Base-by-base conservation (phyloP, 176 grass and related monocot species). In the Olyra latifolia region DNA sequence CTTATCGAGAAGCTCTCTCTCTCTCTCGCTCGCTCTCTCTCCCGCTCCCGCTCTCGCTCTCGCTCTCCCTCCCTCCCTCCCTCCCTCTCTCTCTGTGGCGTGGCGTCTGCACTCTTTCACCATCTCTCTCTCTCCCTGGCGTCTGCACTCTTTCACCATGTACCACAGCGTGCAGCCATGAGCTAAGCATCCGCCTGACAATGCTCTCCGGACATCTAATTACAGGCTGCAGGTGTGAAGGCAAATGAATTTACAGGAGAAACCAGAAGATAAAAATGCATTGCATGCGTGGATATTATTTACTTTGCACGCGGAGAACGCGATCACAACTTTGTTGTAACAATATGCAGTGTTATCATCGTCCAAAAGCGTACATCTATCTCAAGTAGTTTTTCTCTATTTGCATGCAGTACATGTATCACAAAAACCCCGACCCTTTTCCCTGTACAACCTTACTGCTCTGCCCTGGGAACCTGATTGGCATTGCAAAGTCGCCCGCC, bases 361-460 rank as follows among this genome's bases (percentile, higher is more conserved):
- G 30, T 46, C 66, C 72, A 77, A 28, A 77, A 77, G 66, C 69
- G 2, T 77, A 76, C 56, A 73, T 1, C 66, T 61, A 77, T 32
- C 64, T 58, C 25, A 29, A 29, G 71, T 70, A 62, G n/a, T 49
- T 63, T 40, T 30, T 45, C 32, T 77, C 66, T 70, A 55, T 12
- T n/a, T 86, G 72, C 78, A 50, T 42, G 47, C 56, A 73, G 22
- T 13, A 27, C 72, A 75, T 62, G 47, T 75, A 81, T 99, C 93
- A 99, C 76, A 93, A 76, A 84, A 99, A 99, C 13, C 97, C 97
- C 65, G 84, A 93, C 25, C 82, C 86, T 90, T 88, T 91, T 44
- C 73, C 88, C 76, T 93, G 88, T 85, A 89, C 88, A 86, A 85
- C 66, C 62, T 76, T 88, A 59, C 62, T 65, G 56, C 77, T 86